A percentile compares a stretch with the other conserved stretches of the same genome.
Conservation (phyloP, 2,329 filamentous ascomycete genomes). For the Aspergillus pseudoviridinutans region DNA sequence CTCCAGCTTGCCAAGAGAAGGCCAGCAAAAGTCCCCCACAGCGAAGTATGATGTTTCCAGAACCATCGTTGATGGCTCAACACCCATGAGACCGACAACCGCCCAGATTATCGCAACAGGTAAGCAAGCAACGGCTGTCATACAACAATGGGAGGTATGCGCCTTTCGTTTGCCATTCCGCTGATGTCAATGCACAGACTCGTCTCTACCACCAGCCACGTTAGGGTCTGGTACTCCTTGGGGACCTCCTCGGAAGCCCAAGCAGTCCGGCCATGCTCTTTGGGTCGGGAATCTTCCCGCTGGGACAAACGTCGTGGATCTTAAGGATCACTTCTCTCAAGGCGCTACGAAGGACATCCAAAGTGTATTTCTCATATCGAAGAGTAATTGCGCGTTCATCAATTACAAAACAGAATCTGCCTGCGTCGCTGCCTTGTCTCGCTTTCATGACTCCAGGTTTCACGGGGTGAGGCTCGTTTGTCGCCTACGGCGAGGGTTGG, state of each 20-base stretch:
- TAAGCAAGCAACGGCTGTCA: slow-evolving; percentile 12
- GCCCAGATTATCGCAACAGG: slow-evolving; percentile 15
- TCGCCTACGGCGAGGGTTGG: slow-evolving; percentile 62
- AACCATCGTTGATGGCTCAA: slow-evolving; percentile 38
- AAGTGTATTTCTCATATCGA: slow-evolving; percentile 89
- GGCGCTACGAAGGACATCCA: slow-evolving; percentile 72
- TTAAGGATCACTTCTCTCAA: slow-evolving; percentile 88
- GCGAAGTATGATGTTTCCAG: slow-evolving; percentile 31
- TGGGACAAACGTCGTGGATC: slow-evolving; percentile 70
- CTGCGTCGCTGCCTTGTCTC: slow-evolving; percentile 71
- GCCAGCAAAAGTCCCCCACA: slow-evolving; percentile 4
- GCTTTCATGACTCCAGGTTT: slow-evolving; percentile 88
- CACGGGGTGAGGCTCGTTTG: slow-evolving; percentile 82
- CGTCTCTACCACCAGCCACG: slow-evolving; percentile 6
- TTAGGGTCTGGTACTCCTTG: slow-evolving; percentile 41
- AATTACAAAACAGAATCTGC: slow-evolving; percentile 81
- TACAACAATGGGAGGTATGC: neutral
- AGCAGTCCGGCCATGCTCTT: slow-evolving; percentile 76
- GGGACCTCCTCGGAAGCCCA: slow-evolving; percentile 64
- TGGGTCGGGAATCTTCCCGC: slow-evolving; percentile 95
- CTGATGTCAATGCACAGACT: slow-evolving; percentile 11
- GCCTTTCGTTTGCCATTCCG: neutral
- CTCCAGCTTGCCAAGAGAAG: slow-evolving; percentile 2
- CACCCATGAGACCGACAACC: slow-evolving; percentile 21
- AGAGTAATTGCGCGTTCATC: slow-evolving; percentile 95